Evolutionary conservation across 2,329 filamentous ascomycete genomes (phyloP).

Genomic region (Calonectria ilicicola): DNA sequence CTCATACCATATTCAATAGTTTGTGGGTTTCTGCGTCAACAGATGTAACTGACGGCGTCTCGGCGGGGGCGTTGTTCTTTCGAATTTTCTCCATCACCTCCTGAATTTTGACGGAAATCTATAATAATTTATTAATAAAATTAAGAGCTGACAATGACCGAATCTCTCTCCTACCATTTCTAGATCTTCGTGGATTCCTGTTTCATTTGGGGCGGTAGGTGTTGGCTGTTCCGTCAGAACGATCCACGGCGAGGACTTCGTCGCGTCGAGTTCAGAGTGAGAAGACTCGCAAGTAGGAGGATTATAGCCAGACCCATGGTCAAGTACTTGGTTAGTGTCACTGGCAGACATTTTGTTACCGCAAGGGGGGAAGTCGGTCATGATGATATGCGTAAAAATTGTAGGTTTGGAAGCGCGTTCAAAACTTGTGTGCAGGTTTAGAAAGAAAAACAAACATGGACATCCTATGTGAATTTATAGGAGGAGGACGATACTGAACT

Average conservation of each 20-base stretch:
- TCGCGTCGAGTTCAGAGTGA: too few relatives aligned
- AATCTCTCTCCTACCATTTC: neutral
- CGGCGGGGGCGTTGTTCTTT: too few relatives aligned
- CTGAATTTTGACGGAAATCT: neutral
- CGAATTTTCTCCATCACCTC: neutral
- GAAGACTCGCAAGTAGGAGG: too few relatives aligned
- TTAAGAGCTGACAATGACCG: too few relatives aligned
- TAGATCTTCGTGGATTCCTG: neutral
- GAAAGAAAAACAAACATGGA: too few relatives aligned
- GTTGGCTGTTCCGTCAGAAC: neutral
- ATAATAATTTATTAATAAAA: neutral
- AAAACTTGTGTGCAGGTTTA: too few relatives aligned
- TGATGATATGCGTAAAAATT: neutral
- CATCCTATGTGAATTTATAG: neutral
- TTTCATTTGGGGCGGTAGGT: too few relatives aligned
- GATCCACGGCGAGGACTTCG: neutral
- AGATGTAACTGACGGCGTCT: too few relatives aligned
- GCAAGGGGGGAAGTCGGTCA: neutral
- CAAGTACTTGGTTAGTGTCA: too few relatives aligned
- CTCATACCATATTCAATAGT: too few relatives aligned
- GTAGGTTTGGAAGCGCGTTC: too few relatives aligned
- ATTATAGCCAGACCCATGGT: neutral
- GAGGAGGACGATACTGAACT: neutral
- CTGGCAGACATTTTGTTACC: neutral
- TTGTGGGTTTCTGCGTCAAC: too few relatives aligned